phyloP scores from a whole-genome alignment of 2,329 filamentous ascomycete species.

The Colletotrichum melonis region DNA sequence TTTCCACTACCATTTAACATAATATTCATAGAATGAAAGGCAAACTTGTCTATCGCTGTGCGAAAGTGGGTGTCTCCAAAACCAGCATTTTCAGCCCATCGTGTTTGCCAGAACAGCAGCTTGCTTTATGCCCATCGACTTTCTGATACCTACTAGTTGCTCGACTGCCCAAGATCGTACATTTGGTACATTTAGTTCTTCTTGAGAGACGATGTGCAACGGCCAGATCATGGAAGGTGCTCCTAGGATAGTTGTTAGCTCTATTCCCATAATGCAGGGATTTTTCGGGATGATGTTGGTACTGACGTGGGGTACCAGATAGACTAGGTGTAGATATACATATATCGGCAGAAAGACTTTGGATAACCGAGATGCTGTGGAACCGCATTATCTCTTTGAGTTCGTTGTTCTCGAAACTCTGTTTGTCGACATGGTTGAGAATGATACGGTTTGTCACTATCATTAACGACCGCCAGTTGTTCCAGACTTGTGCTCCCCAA shows the following conservation, averaged over 20 bases:
- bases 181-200: conserved; percentile 24
- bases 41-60: not conserved
- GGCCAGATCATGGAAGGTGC: conserved; percentile 31
- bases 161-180: conserved; percentile 35
- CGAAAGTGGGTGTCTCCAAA: too few relatives aligned
- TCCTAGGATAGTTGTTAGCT: conserved; percentile 4
- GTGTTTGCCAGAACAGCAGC: conserved; percentile 36
- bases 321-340: conserved; percentile 10
- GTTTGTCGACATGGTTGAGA: not conserved
- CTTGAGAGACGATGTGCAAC: conserved; percentile 35
- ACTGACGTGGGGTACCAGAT: conserved; percentile 2
- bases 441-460: conserved; percentile 37
- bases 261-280: too few relatives aligned
- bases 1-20: not conserved
- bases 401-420: not conserved
- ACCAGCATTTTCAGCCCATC: not conserved
- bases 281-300: not conserved
- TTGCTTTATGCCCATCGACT: conserved; percentile 36
- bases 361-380: not conserved
- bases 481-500: conserved; percentile 39
- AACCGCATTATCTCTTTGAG: not conserved
- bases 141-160: conserved; percentile 33
- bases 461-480: conserved; percentile 38
- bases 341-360: conserved; percentile 4
- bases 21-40: too few relatives aligned